These are phyloP conservation scores for Yamadazyma takamatsuzukensis DNA, from an alignment of 805 yeast genomes.

Conservation along the genomic window DNA sequence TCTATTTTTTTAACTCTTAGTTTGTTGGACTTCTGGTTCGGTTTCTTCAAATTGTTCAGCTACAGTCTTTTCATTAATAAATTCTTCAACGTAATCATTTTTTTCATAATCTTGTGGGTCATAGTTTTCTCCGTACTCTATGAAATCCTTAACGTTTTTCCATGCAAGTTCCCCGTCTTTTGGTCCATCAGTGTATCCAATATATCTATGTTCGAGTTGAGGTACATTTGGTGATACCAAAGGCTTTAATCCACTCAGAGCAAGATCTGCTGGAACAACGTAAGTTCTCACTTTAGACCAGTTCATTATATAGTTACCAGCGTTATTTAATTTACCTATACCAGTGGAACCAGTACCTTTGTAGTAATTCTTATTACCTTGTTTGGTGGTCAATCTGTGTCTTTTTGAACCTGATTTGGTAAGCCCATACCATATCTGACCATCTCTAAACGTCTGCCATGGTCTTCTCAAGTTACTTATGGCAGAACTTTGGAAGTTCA, in stretches of 20 bases:
- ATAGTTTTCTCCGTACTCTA: constrained; percentile 64
- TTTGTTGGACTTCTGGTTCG: not conserved
- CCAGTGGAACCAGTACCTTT: constrained; percentile 97
- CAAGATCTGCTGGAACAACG: constrained; percentile 63
- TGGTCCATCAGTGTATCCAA: constrained; percentile 69
- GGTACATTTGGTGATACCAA: constrained; percentile 75
- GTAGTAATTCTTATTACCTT: constrained; percentile 90
- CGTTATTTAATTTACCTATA: constrained; percentile 72
- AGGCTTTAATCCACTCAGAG: constrained; percentile 53
- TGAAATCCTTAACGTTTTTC: constrained; percentile 68
- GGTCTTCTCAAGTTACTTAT: constrained; percentile 65
- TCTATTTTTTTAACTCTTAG: not conserved
- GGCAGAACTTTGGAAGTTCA: constrained; percentile 45
- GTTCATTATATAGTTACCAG: constrained; percentile 72
- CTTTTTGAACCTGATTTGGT: constrained; percentile 80
- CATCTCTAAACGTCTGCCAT: constrained; percentile 83
- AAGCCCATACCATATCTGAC: constrained; percentile 77
- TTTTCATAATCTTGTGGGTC: constrained; percentile 34
- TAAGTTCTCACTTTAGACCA: constrained; percentile 88
- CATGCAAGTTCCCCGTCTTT: constrained; percentile 71
- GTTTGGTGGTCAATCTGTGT: constrained; percentile 80
- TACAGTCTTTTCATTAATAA: constrained; percentile 24
- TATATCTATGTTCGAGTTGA: constrained; percentile 59
- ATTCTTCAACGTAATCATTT: constrained; percentile 33
- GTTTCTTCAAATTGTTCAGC: constrained; percentile 11